phyloP scores from a whole-genome alignment of 1,284 basidiomycete species.

The Sanguinoderma infundibulare region DNA sequence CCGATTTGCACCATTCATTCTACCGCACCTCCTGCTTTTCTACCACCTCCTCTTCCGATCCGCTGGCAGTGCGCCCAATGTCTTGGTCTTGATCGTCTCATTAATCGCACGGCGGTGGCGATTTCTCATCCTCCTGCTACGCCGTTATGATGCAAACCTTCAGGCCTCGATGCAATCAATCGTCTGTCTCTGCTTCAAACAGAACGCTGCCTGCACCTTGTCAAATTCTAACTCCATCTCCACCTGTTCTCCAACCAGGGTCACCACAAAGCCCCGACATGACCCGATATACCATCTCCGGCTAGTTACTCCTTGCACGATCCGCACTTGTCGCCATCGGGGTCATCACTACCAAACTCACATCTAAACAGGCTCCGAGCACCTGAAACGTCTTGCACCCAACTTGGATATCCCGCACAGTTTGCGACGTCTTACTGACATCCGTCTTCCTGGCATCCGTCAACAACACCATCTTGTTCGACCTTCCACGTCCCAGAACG shows the following conservation, averaged over 20 bases:
- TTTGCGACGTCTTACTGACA: neutral
- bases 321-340: slow-evolving; percentile 4
- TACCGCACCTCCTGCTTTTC: neutral
- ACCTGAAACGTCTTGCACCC: neutral
- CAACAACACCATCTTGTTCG: neutral
- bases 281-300: neutral
- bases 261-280: neutral
- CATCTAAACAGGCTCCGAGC: neutral
- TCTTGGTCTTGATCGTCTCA: slow-evolving; percentile 3
- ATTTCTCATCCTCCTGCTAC: neutral
- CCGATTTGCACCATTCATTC: neutral
- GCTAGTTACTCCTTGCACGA: neutral
- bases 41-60: neutral
- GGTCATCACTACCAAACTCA: slow-evolving; percentile 7
- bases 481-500: neutral
- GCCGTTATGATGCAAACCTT: slow-evolving; percentile 6
- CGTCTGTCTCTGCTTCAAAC: neutral
- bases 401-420: neutral
- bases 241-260: too few species aligned
- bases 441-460: neutral
- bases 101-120: slow-evolving; percentile 1
- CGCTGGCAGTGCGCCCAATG: slow-evolving; percentile 2
- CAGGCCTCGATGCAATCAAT: neutral
- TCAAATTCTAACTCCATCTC: slow-evolving; percentile 3
- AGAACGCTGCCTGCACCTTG: neutral